Evolutionary conservation across 352 stramenopile species (phyloP).

Genomic region (Globisporangium polare): DNA sequence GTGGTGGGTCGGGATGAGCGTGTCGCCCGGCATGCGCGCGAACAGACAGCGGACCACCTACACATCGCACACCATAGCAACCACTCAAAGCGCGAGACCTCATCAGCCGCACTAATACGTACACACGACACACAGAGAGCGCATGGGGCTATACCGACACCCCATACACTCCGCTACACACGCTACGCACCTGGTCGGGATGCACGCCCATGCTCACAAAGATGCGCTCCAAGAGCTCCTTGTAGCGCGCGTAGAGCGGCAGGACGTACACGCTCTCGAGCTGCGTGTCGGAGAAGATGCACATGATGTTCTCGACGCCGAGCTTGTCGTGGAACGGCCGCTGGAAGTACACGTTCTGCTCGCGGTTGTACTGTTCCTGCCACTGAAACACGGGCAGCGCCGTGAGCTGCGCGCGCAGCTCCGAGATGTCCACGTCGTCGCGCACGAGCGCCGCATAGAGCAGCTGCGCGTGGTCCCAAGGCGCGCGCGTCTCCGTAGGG

Average conservation of each 20-base stretch:
- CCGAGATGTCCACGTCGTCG: constrained; percentile 30
- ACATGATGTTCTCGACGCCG: constrained; percentile 94
- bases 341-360: constrained; percentile 84
- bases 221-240: constrained; percentile 53
- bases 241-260: constrained; percentile 79
- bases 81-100: neutral
- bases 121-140: neutral
- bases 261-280: constrained; percentile 89
- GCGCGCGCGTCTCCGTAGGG: constrained; percentile 44
- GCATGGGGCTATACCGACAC: neutral
- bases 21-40: constrained; percentile 89
- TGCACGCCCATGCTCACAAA: constrained; percentile 58
- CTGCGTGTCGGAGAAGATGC: constrained; percentile 97
- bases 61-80: neutral
- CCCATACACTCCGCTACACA: no score
- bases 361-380: constrained; percentile 41
- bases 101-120: neutral
- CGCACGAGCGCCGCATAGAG: constrained; percentile 40
- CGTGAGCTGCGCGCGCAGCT: constrained; percentile 32
- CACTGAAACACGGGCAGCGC: constrained; percentile 34
- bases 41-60: constrained; percentile 91
- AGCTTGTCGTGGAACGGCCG: constrained; percentile 93
- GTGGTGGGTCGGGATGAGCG: constrained; percentile 93
- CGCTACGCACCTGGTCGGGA: constrained; percentile 22
- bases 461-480: constrained; percentile 30